phyloP scores from a whole-genome alignment of 2,329 filamentous ascomycete genomes.

The Aspergillus puulaauensis region DNA sequence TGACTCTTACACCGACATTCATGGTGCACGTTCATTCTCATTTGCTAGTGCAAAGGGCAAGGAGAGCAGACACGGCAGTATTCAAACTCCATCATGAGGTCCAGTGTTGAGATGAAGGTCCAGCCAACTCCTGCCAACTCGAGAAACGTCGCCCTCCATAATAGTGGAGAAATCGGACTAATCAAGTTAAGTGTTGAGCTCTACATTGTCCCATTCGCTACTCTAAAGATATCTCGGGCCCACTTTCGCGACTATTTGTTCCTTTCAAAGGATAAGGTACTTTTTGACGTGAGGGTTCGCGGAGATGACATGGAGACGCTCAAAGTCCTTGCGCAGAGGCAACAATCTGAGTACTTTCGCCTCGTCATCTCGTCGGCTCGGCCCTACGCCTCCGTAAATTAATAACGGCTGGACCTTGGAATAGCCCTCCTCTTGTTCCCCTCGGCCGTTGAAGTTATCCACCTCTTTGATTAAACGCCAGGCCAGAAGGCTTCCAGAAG shows the following conservation, averaged over 20 bases:
- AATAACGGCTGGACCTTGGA: not conserved
- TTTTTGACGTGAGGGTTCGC: not conserved
- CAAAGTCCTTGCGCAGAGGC: not conserved
- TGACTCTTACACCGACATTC: no score
- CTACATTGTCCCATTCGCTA: not conserved
- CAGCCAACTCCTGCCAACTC: no score
- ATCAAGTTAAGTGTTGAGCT: not conserved
- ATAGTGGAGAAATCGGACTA: no score
- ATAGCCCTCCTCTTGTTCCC: not conserved
- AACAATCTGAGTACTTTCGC: not conserved
- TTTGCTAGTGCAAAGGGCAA: no score
- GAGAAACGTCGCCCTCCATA: no score
- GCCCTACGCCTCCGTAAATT: not conserved
- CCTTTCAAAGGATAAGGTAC: not conserved
- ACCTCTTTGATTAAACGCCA: not conserved
- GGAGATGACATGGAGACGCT: not conserved
- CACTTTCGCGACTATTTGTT: not conserved
- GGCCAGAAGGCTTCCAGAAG: slow-evolving; percentile 1
- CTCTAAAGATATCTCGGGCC: not conserved
- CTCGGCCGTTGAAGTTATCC: not conserved
- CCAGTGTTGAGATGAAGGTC: no score
- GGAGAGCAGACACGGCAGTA: no score
- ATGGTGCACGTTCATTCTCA: no score
- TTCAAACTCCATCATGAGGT: no score
- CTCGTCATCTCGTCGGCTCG: not conserved